Evolutionary conservation across 1,284 basidiomycete genomes (phyloP).

Genomic region (Chondrostereum purpureum): DNA sequence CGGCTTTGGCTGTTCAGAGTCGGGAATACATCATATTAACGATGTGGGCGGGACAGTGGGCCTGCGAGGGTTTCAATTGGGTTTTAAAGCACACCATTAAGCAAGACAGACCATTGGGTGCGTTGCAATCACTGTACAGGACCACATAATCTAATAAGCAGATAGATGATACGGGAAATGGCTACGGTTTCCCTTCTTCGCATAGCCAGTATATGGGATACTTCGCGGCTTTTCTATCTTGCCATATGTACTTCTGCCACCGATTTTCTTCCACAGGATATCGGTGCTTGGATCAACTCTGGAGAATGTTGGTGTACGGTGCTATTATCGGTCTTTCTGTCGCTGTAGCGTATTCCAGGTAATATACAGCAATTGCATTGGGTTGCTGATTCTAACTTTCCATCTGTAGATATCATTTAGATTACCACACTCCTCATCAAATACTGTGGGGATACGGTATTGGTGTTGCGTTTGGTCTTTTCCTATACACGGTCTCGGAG

Average conservation of each 20-base stretch:
- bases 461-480: conserved; percentile 51
- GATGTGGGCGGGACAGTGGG: conserved; percentile 78
- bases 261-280: conserved; percentile 51
- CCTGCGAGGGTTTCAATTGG: conserved; percentile 69
- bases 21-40: conserved; percentile 73
- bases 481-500: conserved; percentile 57
- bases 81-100: conserved; percentile 64
- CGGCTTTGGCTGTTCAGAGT: conserved; percentile 67
- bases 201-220: conserved; percentile 89
- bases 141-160: conserved; percentile 4
- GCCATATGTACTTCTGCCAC: conserved; percentile 70
- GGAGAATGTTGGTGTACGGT: conserved; percentile 41
- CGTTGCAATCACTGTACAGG: conserved; percentile 18
- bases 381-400: conserved; percentile 1
- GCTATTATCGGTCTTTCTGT: conserved; percentile 49
- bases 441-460: conserved; percentile 70
- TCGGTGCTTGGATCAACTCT: conserved; percentile 41
- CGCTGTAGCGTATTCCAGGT: conserved; percentile 78
- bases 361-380: conserved; percentile 10
- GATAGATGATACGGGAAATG: conserved; percentile 55
- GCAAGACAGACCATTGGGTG: conserved; percentile 64
- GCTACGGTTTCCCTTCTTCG: conserved; percentile 85
- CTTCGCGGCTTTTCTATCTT: conserved; percentile 70
- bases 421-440: conserved; percentile 69
- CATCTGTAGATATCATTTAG: conserved; percentile 52